Evolutionary conservation across 768 basidiomycete genomes (phyloP).

Genomic region (Serendipita sp.): DNA sequence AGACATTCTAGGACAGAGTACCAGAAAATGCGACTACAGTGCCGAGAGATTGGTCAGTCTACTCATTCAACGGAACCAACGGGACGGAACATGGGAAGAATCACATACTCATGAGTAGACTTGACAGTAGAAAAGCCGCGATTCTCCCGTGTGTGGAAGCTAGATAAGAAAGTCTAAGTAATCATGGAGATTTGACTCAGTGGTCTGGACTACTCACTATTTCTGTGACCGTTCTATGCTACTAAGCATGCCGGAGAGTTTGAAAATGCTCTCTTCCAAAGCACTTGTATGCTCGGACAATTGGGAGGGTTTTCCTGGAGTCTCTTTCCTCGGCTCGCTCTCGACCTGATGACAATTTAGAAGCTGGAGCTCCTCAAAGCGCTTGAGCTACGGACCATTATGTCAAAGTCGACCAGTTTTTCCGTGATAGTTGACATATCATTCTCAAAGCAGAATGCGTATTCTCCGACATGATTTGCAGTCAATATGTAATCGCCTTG

Average conservation of each 20-base stretch:
- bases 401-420: slow-evolving; percentile 89
- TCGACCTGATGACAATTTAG: slow-evolving; percentile 31
- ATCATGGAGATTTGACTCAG: neutral
- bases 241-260: slow-evolving; percentile 72
- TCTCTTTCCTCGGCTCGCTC: slow-evolving; percentile 81
- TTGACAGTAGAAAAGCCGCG: slow-evolving; percentile 86
- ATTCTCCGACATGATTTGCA: slow-evolving; percentile 80
- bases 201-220: slow-evolving; percentile 42
- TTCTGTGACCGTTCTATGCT: slow-evolving; percentile 88
- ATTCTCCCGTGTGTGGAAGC: slow-evolving; percentile 89
- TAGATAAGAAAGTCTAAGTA: slow-evolving; percentile 19
- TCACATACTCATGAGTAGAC: slow-evolving; percentile 65
- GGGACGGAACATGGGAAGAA: neutral
- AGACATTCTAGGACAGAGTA: slow-evolving; percentile 71
- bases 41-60: slow-evolving; percentile 7
- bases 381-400: slow-evolving; percentile 45
- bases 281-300: slow-evolving; percentile 84
- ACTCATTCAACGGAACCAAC: neutral
- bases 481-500: slow-evolving; percentile 97
- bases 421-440: slow-evolving; percentile 90
- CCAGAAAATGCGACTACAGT: slow-evolving; percentile 74
- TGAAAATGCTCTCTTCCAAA: slow-evolving; percentile 90
- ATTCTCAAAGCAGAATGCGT: slow-evolving; percentile 95
- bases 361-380: slow-evolving; percentile 7
- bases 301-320: slow-evolving; percentile 76